Evolutionary conservation across 2,329 filamentous ascomycete species (phyloP).

Genomic region (Xylariaceae sp.): DNA sequence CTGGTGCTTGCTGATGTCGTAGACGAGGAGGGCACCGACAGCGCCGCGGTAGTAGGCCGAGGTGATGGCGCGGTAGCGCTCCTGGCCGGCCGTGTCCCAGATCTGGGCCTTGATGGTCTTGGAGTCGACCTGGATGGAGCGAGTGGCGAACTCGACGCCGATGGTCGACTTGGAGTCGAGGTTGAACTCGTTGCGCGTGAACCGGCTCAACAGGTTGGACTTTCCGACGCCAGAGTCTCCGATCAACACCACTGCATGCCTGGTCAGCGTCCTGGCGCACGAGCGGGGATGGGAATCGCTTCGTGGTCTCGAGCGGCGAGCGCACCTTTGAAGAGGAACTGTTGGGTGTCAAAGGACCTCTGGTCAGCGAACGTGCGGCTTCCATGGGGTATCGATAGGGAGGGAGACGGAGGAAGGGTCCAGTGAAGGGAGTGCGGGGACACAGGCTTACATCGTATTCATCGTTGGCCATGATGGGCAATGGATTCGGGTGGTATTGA

Average conservation of each 20-base stretch:
- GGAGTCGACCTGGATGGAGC: slow-evolving; percentile 96
- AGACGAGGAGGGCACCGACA: slow-evolving; percentile 94
- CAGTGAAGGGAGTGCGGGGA: slow-evolving; percentile 13
- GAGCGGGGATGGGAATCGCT: neutral
- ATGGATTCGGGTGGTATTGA: slow-evolving; percentile 14
- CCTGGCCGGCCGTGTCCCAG: slow-evolving; percentile 98
- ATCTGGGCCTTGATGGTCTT: slow-evolving; percentile 99
- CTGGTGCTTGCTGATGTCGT: slow-evolving; percentile 99
- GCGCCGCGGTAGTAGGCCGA: slow-evolving; percentile 98
- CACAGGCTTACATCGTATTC: slow-evolving; percentile 88
- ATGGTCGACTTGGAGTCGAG: slow-evolving; percentile 99
- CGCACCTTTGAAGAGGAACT: slow-evolving; percentile 99
- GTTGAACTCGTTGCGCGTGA: slow-evolving; percentile 99
- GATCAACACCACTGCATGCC: slow-evolving; percentile 79
- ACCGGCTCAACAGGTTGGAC: slow-evolving; percentile 98
- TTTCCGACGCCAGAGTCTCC: slow-evolving; percentile 99
- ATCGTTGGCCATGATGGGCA: slow-evolving; percentile 89
- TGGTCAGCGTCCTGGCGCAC: slow-evolving; percentile 14
- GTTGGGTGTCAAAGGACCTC: slow-evolving; percentile 28
- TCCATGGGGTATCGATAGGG: slow-evolving; percentile 1
- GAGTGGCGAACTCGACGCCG: slow-evolving; percentile 97
- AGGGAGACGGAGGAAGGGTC: slow-evolving; percentile 25
- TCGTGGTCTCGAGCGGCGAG: slow-evolving; percentile 7
- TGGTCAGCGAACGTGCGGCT: slow-evolving; percentile 28
- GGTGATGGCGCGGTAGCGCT: slow-evolving; percentile 98